Evolutionary conservation across 352 stramenopile genomes (phyloP), one percentile per base, ranked within the genome.

Genomic region (Pythium coloratum): DNA sequence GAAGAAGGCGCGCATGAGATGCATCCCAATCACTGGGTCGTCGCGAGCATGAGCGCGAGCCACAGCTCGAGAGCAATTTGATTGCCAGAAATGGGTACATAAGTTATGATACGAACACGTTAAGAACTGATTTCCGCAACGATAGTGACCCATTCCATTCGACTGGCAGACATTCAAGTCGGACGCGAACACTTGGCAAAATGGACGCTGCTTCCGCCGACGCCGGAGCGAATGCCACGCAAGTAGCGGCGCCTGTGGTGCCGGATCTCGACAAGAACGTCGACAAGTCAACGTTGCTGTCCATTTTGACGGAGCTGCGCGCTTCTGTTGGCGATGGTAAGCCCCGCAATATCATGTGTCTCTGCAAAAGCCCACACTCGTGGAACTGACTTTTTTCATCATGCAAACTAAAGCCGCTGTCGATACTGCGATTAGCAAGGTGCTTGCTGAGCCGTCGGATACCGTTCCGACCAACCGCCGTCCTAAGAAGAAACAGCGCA

Each of bases 341-440:
- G 46, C 20, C 9, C 8, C 33, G 26, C 10, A 40, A 53, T 6
- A 12, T 24, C 18, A 53, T 53, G 46, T 30, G 16, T 53, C 46
- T 14, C 8, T 16, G 46, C 13, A 16, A n/a, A 16, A 20, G 6
- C 9, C 9, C 4, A 6, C 6, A 53, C 46, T 10, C 46, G 7
- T 49, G 18, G 13, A 30, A 14, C 46, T 53, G n/a, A 53, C 46
- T 53, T 6, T 30, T 18, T 16, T 42, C 28, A 47, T 47, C 12
- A 20, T 47, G 38, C 13, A 54, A n/a, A n/a, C 1, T 38, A 28
- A 34, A 94, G 85, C 81, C 54, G 72, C 84, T 16, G 83, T 94
- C 36, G 80, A 89, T 63, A 82, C 79, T 71, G 82, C 85, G n/a
- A 80, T 94, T 60, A 70, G 67, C 16, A 91, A 88, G 44, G 83